phyloP scores from a whole-genome alignment of 352 stramenopile genomes.

The Phytopythium mirpurense region DNA sequence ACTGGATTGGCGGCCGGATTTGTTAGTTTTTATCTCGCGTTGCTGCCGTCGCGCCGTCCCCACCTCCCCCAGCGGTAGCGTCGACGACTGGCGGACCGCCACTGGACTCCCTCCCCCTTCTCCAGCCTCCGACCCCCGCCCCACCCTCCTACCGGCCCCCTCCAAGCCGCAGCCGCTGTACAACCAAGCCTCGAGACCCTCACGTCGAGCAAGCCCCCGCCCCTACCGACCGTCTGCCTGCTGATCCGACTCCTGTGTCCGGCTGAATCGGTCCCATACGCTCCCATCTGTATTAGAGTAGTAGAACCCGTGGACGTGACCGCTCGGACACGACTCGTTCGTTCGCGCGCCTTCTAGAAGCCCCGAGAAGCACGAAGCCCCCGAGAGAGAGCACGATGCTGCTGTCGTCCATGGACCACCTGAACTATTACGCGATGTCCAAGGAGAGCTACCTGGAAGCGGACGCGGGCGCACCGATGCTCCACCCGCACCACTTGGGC shows the following conservation, averaged over 20 bases:
- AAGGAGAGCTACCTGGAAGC: conserved; percentile 73
- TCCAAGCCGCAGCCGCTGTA: not conserved
- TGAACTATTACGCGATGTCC: conserved; percentile 78
- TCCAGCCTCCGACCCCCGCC: not conserved
- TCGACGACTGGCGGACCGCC: not conserved
- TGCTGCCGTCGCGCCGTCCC: conserved; percentile 1
- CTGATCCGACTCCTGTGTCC: not conserved
- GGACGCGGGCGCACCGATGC: conserved; percentile 26
- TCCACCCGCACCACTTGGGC: conserved; percentile 2
- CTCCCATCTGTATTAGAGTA: conserved; percentile 1
- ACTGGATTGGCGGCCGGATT: conserved; percentile 3
- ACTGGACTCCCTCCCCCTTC: not conserved
- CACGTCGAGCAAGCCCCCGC: too few relatives aligned
- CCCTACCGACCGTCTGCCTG: not conserved
- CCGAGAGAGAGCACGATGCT: conserved; percentile 32
- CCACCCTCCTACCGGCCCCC: not conserved
- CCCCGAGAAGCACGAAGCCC: too few relatives aligned
- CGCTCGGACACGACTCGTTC: not conserved
- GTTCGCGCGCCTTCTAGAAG: not conserved
- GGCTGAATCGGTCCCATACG: conserved; percentile 2
- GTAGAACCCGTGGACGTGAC: not conserved
- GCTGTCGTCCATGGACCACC: conserved; percentile 77
- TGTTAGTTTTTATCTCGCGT: conserved; percentile 7
- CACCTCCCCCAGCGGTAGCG: not conserved
- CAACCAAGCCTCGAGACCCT: not conserved